Base-by-base conservation (phyloP, 2,329 filamentous ascomycete genomes). In the Plectosphaerella sp. region DNA sequence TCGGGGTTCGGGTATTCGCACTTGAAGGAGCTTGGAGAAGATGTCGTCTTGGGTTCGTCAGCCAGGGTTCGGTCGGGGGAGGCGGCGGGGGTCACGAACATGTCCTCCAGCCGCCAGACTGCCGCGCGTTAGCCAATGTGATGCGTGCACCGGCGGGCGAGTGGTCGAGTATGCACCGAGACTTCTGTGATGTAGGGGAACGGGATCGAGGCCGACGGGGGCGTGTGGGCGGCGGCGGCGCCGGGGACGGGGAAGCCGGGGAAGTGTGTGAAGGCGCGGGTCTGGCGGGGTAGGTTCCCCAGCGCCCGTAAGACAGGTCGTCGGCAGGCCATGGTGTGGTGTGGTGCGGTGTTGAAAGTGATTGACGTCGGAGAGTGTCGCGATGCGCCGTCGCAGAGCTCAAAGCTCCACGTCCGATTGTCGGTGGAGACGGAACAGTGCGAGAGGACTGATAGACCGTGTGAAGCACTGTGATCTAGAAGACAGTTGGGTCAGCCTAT, bases 1-100 rank as follows among this genome's bases (percentile, higher is more conserved):
- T 22, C 22, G 24, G 28, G 7, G 36, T 42, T 15, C 5, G 11
- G 14, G 28, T 7, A 18, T 35, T 36, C 69, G 50, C 72, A 88
- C 86, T 74, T 91, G 88, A 16, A 92, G 72, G 6, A 92, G 75
- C 64, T 90, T 86, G 18, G 88, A 91, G 70, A 92, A 92, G 59
- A 92, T 91, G 66, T 92, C 88, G 72, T 88, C 88, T 88, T 65
- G 55, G 10, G 51, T 22, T 43, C 28, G 41, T 50, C 42, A 50
- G 49, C 28, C 41, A 11, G n/a, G 8, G 28, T 37, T 54, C 35
- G 46, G 51, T 48, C 33, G 28, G 28, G 28, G 28, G 28, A 3
- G 28, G 28, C 28, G 28, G n/a, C n/a, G 22, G 52, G 47, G 42
- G 42, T 47, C 57, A 78, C 83, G 59, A 76, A 91, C 87, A 90